Base-by-base conservation (phyloP, 2,329 filamentous ascomycete species). In the Aspergillus sp. region DNA sequence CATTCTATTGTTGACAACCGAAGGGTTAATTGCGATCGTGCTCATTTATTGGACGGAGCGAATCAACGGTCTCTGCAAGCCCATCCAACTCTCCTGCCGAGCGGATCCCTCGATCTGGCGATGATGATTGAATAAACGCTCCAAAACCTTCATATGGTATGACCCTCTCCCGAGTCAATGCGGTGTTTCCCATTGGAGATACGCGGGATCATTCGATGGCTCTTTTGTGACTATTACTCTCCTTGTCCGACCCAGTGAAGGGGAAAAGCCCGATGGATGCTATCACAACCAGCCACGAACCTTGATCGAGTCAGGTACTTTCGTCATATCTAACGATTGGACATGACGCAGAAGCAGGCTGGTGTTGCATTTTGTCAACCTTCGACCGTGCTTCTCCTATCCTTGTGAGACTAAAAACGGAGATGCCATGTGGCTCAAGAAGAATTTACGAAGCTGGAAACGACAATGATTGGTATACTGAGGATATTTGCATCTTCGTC, bases 361-460 rank as follows among this genome's bases (percentile, higher is more conserved):
- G 37, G 39, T 50, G 50, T 46, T 57, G 47, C n/a, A n/a, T 46
- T 54, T 41, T 46, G 19, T 45, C 53, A 44, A 37, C 49, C 20
- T 58, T 61, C 56, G 51, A 48, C 20, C 27, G 33, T 7, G 34
- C 30, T 62, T 62, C 61, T 52, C 58, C 50, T 50, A 61, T 60
- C 61, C 59, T 34, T 33, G 59, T 33, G 47, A 59, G 40, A 41
- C 50, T 22, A 44, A 37, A 42, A 42, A 44, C 5, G 33, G 13
- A 17, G 27, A n/a, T 45, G 52, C 62, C 62, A 64, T 64, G 62
- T 64, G 62, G 62, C 51, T 49, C 47, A 40, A 40, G 57, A 34
- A 9, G 50, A 45, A 34, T 46, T 30, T 41, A 33, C 41, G 33
- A n/a, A 42, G 42, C 17, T 54, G 34, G 24, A 20, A 33, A 11